Percentiles rank a stretch among this genome's conserved stretches.
These are phyloP conservation scores for Pleurotus djamor DNA, from an alignment of 768 basidiomycete genomes.

Conservation along the genomic window DNA sequence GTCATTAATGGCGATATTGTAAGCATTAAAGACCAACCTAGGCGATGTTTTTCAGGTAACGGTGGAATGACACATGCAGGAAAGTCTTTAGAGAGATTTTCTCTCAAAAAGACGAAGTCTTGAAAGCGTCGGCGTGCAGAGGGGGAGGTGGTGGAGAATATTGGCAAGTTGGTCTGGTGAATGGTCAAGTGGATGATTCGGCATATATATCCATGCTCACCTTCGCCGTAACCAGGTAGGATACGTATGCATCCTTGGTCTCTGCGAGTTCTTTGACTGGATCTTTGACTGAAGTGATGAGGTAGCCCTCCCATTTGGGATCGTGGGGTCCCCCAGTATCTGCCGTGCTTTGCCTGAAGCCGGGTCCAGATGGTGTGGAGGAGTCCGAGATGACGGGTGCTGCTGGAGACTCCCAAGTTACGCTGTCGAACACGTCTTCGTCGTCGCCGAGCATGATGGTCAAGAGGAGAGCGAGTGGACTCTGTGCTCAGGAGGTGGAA, in stretches of 20 bases:
- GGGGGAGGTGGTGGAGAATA: slow-evolving; percentile 75
- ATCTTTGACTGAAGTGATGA: slow-evolving; percentile 82
- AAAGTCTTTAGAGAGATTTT: slow-evolving; percentile 87
- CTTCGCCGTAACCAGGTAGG: slow-evolving; percentile 88
- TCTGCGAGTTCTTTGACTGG: slow-evolving; percentile 96
- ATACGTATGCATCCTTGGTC: slow-evolving; percentile 96
- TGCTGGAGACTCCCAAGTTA: slow-evolving; percentile 84
- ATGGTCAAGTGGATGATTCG: slow-evolving; percentile 9
- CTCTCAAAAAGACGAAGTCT: slow-evolving; percentile 93
- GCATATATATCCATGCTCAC: slow-evolving; percentile 37
- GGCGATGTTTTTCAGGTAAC: slow-evolving; percentile 92
- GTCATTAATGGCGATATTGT: background rate
- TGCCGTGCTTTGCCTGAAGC: slow-evolving; percentile 78
- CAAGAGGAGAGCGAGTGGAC: slow-evolving; percentile 10
- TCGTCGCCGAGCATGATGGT: slow-evolving; percentile 76
- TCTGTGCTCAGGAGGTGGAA: background rate
- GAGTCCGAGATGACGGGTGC: slow-evolving; percentile 39
- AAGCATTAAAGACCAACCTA: slow-evolving; percentile 58
- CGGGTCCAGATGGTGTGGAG: slow-evolving; percentile 54
- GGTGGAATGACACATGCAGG: slow-evolving; percentile 98
- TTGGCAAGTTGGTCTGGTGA: slow-evolving; percentile 82
- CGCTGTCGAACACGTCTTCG: slow-evolving; percentile 89
- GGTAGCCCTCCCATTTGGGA: slow-evolving; percentile 90
- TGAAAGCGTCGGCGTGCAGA: slow-evolving; percentile 88
- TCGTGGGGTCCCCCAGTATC: slow-evolving; percentile 75